Evolutionary conservation across 768 basidiomycete species (phyloP).

Genomic region (Imleria badia): DNA sequence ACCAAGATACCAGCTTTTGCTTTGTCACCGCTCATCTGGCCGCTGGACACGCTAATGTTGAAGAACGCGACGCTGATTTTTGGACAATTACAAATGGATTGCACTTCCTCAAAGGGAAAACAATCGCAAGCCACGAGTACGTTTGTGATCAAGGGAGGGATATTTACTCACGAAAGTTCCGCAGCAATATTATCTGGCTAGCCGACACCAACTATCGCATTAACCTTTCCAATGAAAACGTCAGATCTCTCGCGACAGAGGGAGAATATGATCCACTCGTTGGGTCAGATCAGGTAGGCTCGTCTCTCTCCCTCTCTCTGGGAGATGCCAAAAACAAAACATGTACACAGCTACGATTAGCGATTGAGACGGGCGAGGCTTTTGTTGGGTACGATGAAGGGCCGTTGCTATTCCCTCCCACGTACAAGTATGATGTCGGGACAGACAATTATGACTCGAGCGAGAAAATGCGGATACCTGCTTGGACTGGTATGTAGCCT

Average conservation of each 20-base stretch:
- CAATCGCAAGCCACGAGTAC: constrained; percentile 87
- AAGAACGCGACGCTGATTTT: constrained; percentile 92
- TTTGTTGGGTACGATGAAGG: constrained; percentile 89
- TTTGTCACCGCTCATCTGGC: constrained; percentile 96
- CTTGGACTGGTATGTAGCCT: constrained; percentile 81
- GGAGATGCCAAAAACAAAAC: not conserved
- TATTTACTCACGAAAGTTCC: constrained; percentile 2
- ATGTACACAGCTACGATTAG: constrained; percentile 59
- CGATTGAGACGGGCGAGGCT: constrained; percentile 68
- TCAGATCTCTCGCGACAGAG: constrained; percentile 59
- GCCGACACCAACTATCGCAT: constrained; percentile 97
- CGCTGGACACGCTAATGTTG: constrained; percentile 88
- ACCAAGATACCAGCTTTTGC: constrained; percentile 89
- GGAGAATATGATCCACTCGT: constrained; percentile 74
- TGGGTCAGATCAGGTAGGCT: constrained; percentile 81
- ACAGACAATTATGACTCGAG: constrained; percentile 91
- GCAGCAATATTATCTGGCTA: constrained; percentile 88
- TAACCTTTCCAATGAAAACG: constrained; percentile 79
- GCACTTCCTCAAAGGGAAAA: constrained; percentile 88
- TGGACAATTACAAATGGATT: constrained; percentile 80
- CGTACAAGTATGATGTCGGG: constrained; percentile 86
- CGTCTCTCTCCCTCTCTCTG: not conserved
- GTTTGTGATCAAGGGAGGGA: constrained; percentile 26
- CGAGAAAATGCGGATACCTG: constrained; percentile 94
- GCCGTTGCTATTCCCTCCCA: constrained; percentile 87